phyloP scores from a whole-genome alignment of 768 basidiomycete genomes.

The Leccinum longicurvipes region DNA sequence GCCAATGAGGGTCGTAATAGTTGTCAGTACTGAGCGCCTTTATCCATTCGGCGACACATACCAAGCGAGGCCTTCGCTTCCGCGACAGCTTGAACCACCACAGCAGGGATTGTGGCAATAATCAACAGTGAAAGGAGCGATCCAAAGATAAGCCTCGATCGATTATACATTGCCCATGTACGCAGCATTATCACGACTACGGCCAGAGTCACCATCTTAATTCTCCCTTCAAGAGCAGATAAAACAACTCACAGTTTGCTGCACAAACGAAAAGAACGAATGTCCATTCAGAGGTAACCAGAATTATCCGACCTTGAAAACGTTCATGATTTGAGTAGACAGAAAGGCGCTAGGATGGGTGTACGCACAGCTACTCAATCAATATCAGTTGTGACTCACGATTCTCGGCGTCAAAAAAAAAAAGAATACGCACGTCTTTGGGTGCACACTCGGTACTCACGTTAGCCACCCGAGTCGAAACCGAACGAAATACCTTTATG shows the following conservation, averaged over 20 bases:
- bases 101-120: too few species aligned
- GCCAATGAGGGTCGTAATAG: neutral
- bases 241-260: constrained; percentile 5
- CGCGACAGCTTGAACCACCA: too few species aligned
- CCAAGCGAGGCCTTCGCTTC: neutral
- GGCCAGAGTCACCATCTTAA: neutral
- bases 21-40: too few species aligned
- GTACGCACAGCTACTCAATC: neutral
- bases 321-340: neutral
- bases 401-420: too few species aligned
- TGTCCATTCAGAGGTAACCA: neutral
- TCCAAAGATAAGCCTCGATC: neutral
- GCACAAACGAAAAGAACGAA: neutral
- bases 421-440: constrained; percentile 2
- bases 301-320: neutral
- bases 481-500: neutral
- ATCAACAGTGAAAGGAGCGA: too few species aligned
- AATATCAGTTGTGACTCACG: neutral
- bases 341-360: neutral
- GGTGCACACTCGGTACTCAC: neutral
- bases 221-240: neutral
- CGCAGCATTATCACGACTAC: constrained; percentile 4
- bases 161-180: neutral
- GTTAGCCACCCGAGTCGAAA: neutral
- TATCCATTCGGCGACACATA: neutral